These are phyloP conservation scores for Ambrosiella xylebori DNA, from an alignment of 2,329 filamentous ascomycete species.

Conservation along the genomic window DNA sequence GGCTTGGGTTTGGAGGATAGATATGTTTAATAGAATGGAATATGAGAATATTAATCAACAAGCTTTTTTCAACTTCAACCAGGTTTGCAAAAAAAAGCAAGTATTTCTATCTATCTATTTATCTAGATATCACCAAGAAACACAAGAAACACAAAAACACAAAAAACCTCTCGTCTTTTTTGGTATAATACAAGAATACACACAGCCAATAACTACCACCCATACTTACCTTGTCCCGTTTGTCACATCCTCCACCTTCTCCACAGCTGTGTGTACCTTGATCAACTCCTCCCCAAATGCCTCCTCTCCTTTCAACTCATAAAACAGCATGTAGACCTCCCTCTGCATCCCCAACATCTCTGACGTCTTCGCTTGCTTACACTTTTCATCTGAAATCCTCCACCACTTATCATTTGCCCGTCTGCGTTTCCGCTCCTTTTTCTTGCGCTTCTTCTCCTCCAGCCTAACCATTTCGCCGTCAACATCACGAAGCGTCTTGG, in stretches of 20 bases:
- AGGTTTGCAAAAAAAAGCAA: no score
- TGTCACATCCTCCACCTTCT: neutral
- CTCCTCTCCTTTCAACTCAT: slow-evolving; percentile 43
- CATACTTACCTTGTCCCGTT: neutral
- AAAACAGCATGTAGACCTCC: slow-evolving; percentile 92
- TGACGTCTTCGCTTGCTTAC: slow-evolving; percentile 81
- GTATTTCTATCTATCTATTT: no score
- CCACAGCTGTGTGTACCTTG: neutral
- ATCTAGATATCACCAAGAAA: no score
- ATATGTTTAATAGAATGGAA: no score
- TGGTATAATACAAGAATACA: no score
- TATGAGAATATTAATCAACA: no score
- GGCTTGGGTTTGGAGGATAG: no score
- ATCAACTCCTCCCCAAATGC: neutral
- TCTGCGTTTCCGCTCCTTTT: neutral
- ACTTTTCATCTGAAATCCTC: slow-evolving; percentile 93
- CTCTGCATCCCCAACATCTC: slow-evolving; percentile 88
- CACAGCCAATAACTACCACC: no score
- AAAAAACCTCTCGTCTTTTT: no score
- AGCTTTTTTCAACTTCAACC: no score
- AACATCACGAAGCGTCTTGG: neutral
- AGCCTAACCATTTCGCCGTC: neutral
- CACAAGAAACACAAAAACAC: no score
- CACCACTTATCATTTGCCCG: slow-evolving; percentile 71
- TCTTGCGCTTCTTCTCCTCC: neutral